Base-by-base conservation (phyloP, 345 rosid species). In the Pistacia vera region DNA sequence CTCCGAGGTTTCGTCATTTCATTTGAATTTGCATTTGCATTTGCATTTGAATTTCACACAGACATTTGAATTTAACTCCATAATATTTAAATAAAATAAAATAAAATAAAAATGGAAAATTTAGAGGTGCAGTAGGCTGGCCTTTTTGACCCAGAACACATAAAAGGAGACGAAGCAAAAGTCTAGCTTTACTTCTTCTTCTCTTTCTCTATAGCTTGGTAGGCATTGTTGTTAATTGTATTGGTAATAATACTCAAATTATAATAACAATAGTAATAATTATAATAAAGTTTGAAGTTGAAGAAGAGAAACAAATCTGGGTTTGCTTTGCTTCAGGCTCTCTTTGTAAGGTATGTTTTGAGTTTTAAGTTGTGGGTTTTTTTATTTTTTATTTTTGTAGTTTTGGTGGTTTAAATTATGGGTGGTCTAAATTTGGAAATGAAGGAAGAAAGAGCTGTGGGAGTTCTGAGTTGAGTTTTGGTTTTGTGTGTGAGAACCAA, bases 121-220 rank as follows among this genome's bases (percentile, higher is more conserved):
- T 65, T 70, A 74, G 64, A 76, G 76, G 73, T 18, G 1, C 25
- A 25, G 25, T 16, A 56, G 76, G 77, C 83, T 54, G 35, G 56
- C 71, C 69, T 63, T 80, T 78, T 77, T 79, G 88, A 86, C 86
- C 77, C 75, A 64, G 69, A 68, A 66, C 58, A 75, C 73, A 66
- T 49, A 66, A 41, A 44, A 60, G 77, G 22, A 52, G 75, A 71
- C 54, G 70, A 71, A 13, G 77, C 65, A 73, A 76, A 75, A 78
- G 63, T 55, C 72, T 74, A 70, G 58, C 56, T 70, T 72, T 68
- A 12, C 11, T 13, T 9, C 22, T 25, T 17, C 49, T 25, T 17
- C 49, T 57, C 61, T 61, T 48, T 41, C 41, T 73, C 10, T 0
- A 44, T 65, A 58, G 63, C 79, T 70, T 66, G 73, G 82, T 46